These are phyloP conservation scores for Tylopilus sp. DNA, from an alignment of 1,284 basidiomycete species.

Conservation along the genomic window DNA sequence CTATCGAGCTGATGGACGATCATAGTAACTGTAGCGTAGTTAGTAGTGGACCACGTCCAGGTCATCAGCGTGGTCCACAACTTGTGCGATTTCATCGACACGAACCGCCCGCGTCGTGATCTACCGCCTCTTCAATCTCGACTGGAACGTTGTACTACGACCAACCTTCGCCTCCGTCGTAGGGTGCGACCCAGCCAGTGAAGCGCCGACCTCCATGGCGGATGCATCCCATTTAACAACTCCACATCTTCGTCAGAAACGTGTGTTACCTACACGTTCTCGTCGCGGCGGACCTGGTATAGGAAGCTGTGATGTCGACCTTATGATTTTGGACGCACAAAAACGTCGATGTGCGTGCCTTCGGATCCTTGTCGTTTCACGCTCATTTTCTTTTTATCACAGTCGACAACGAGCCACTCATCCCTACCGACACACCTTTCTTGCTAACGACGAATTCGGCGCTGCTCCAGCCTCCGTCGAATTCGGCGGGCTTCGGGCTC, in stretches of 20 bases:
- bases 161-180: constrained; percentile 8
- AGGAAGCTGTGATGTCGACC: constrained; percentile 73
- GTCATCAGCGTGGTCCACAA: constrained; percentile 11
- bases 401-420: constrained; percentile 72
- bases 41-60: background rate
- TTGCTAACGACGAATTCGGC: constrained; percentile 67
- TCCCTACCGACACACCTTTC: constrained; percentile 64
- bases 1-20: background rate
- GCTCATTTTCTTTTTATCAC: constrained; percentile 18
- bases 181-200: constrained; percentile 3
- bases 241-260: constrained; percentile 52
- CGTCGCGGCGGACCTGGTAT: constrained; percentile 76
- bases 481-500: constrained; percentile 42
- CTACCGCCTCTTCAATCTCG: background rate
- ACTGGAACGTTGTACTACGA: background rate
- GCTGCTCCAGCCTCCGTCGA: constrained; percentile 39
- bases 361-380: constrained; percentile 11
- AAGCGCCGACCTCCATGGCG: constrained; percentile 27
- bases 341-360: constrained; percentile 69
- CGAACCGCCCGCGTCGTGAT: constrained; percentile 1
- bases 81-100: constrained; percentile 7
- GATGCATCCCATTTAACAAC: constrained; percentile 21
- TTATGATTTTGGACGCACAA: constrained; percentile 81
- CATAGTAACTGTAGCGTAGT: too few species aligned
- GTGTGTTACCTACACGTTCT: constrained; percentile 76